Conservation (phyloP, 1,284 basidiomycete genomes). For the Papiliotrema fonsecae region DNA sequence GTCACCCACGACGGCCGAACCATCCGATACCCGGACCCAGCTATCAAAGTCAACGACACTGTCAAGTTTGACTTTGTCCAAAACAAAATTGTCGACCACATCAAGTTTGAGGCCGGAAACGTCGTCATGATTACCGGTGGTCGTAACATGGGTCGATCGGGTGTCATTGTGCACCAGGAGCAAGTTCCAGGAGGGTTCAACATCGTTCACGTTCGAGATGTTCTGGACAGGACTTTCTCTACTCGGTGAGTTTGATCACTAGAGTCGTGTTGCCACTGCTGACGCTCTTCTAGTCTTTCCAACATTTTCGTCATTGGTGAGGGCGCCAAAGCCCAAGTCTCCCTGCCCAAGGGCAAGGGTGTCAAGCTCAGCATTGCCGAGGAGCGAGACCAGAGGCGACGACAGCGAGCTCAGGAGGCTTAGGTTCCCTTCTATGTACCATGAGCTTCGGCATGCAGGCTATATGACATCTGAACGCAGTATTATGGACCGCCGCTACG, state of each 20-base stretch:
- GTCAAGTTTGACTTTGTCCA: constrained; percentile 95
- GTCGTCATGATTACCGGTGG: constrained; percentile 97
- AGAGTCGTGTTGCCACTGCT: not conserved
- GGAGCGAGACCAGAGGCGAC: constrained; percentile 46
- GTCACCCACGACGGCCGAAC: constrained; percentile 99
- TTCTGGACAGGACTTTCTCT: constrained; percentile 89
- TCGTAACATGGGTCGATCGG: constrained; percentile 98
- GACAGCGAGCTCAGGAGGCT: constrained; percentile 40
- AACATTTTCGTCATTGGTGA: constrained; percentile 99
- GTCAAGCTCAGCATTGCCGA: constrained; percentile 43
- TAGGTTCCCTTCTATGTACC: constrained; percentile 15
- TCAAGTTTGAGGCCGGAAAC: constrained; percentile 97
- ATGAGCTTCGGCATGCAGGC: constrained; percentile 10
- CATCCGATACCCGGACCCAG: constrained; percentile 97
- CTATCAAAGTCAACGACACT: constrained; percentile 95
- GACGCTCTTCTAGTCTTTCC: constrained; percentile 59
- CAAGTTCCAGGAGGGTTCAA: constrained; percentile 97
- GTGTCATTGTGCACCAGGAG: constrained; percentile 92
- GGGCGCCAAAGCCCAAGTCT: constrained; percentile 93
- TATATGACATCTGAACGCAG: constrained; percentile 4
- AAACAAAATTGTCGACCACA: constrained; percentile 88
- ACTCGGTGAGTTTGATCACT: constrained; percentile 64
- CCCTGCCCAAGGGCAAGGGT: constrained; percentile 96
- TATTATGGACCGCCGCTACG: too few relatives aligned
- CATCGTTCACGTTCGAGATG: constrained; percentile 95